phyloP scores from a whole-genome alignment of 305 asterid genomes.

The Fraxinus angustifolia region DNA sequence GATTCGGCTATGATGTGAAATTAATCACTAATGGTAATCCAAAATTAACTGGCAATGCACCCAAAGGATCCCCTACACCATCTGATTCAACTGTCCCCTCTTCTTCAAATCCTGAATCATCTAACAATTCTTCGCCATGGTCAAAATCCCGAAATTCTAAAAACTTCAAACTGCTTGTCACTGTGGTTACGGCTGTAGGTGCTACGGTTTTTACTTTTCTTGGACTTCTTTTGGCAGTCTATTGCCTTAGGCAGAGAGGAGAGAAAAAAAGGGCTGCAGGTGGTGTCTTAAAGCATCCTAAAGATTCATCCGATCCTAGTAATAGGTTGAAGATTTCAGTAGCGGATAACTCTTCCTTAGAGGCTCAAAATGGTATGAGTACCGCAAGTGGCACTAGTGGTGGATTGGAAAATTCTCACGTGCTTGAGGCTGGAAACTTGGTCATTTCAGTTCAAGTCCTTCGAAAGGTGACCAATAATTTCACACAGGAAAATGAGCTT shows the following conservation, averaged over 20 bases:
- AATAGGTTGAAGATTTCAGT: slow-evolving; percentile 37
- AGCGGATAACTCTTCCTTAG: slow-evolving; percentile 28
- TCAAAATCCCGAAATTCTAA: background rate
- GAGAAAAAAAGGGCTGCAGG: slow-evolving; percentile 16
- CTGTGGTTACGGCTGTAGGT: slow-evolving; percentile 34
- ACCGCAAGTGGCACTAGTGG: slow-evolving; percentile 22
- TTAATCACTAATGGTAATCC: slow-evolving; percentile 48
- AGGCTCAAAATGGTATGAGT: slow-evolving; percentile 25
- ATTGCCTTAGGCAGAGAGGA: slow-evolving; percentile 36
- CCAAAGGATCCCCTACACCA: slow-evolving; percentile 21
- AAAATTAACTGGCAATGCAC: slow-evolving; percentile 20
- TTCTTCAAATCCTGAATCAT: slow-evolving; percentile 19
- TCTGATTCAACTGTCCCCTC: slow-evolving; percentile 10
- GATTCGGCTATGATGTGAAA: slow-evolving; percentile 40
- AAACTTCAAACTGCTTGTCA: slow-evolving; percentile 2
- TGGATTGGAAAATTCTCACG: slow-evolving; percentile 29
- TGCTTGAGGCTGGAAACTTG: slow-evolving; percentile 43
- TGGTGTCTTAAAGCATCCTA: slow-evolving; percentile 39
- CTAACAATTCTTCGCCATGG: slow-evolving; percentile 12
- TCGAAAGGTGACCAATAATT: slow-evolving; percentile 53
- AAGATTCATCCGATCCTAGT: slow-evolving; percentile 34
- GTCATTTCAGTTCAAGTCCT: slow-evolving; percentile 52
- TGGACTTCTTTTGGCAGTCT: slow-evolving; percentile 25
- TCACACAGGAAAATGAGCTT: slow-evolving; percentile 62
- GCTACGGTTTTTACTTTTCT: slow-evolving; percentile 26